Evolutionary conservation across 106 monocot species (phyloP).

Genomic region (Hemerocallis citrina): DNA sequence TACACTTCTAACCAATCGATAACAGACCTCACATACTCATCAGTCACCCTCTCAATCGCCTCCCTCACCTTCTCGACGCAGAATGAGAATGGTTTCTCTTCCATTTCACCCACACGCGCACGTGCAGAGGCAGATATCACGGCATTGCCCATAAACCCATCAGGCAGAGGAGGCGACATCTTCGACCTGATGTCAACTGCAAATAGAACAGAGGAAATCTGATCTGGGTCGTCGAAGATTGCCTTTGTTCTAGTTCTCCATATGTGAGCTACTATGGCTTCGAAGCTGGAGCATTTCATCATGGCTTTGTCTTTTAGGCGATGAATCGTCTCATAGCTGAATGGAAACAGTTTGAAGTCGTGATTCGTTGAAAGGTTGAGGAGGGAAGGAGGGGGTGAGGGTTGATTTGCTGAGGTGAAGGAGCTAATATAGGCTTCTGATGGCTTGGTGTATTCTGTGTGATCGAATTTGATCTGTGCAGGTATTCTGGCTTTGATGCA

Average conservation of each 20-base stretch:
- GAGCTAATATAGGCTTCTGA: constrained; percentile 19
- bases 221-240: constrained; percentile 23
- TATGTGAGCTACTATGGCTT: constrained; percentile 64
- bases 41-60: constrained; percentile 48
- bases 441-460: constrained; percentile 50
- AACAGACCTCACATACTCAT: constrained; percentile 71
- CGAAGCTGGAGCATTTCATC: constrained; percentile 54
- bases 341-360: constrained; percentile 29
- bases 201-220: constrained; percentile 46
- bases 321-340: constrained; percentile 36
- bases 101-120: constrained; percentile 26
- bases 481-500: constrained; percentile 53
- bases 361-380: constrained; percentile 17
- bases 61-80: constrained; percentile 44
- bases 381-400: constrained; percentile 12
- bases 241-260: constrained; percentile 65
- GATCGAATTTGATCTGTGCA: constrained; percentile 50
- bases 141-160: constrained; percentile 45
- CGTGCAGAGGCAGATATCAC: constrained; percentile 52
- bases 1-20: constrained; percentile 80
- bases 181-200: constrained; percentile 61
- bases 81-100: constrained; percentile 22
- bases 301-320: constrained; percentile 38
- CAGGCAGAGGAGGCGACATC: constrained; percentile 50
- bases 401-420: constrained; percentile 35